Percentiles rank a stretch among this genome's conserved stretches.
phyloP scores from a whole-genome alignment of 805 yeast genomes.

The Blastobotrys terrestris region DNA sequence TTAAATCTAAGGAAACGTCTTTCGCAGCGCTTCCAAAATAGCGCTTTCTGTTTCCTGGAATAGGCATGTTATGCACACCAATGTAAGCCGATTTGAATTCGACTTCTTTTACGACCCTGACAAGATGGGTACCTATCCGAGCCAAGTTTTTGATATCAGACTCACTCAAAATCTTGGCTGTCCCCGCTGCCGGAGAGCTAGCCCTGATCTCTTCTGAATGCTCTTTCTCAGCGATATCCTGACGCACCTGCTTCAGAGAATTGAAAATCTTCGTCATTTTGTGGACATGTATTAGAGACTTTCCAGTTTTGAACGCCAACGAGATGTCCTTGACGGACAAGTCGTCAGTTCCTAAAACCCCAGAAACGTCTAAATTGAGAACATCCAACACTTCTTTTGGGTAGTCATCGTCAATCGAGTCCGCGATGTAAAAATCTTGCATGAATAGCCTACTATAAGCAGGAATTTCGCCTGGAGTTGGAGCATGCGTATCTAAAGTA shows the following conservation, averaged over 20 bases:
- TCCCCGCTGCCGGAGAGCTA: constrained; percentile 1
- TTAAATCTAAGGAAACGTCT: constrained; percentile 32
- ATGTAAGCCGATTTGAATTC: constrained; percentile 31
- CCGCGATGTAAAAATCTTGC: constrained; percentile 27
- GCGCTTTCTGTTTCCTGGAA: constrained; percentile 11
- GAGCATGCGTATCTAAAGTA: constrained; percentile 28
- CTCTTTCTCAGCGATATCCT: constrained; percentile 8
- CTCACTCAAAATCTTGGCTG: constrained; percentile 8
- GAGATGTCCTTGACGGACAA: constrained; percentile 30
- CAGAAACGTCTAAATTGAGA: constrained; percentile 25
- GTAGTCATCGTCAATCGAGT: constrained; percentile 24
- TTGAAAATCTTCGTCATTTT: constrained; percentile 16
- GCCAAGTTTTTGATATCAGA: constrained; percentile 20
- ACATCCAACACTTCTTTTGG: constrained; percentile 30
- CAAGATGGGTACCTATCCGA: constrained; percentile 23
- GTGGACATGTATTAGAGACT: constrained; percentile 21
- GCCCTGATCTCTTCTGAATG: neutral
- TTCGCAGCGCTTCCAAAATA: constrained; percentile 26
- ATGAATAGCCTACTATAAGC: constrained; percentile 23
- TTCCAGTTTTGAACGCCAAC: constrained; percentile 26
- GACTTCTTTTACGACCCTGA: constrained; percentile 32
- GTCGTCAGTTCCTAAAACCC: constrained; percentile 27
- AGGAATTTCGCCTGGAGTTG: constrained; percentile 26
- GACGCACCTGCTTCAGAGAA: constrained; percentile 16
- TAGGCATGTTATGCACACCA: constrained; percentile 28